phyloP scores from a whole-genome alignment of 176 grass and related monocot genomes.

The Canna indica region DNA sequence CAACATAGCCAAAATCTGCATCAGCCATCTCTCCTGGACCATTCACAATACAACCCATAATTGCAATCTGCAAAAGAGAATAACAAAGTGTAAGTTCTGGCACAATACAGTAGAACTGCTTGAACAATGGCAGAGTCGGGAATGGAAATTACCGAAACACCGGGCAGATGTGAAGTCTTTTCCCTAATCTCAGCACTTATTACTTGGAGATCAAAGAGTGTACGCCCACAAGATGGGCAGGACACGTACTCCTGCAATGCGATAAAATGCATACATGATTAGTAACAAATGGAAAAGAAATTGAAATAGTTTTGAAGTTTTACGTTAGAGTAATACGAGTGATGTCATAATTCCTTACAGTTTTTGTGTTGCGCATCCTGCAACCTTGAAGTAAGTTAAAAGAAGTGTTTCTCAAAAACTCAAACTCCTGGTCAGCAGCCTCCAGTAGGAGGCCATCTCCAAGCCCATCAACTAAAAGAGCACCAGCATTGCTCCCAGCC shows the following conservation, averaged over 20 bases:
- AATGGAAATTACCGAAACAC: conserved; percentile 58
- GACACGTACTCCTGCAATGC: conserved; percentile 74
- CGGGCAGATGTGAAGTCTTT: conserved; percentile 85
- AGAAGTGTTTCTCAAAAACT: conserved; percentile 84
- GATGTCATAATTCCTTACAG: conserved; percentile 34
- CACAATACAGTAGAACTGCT: background rate
- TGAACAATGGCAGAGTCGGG: conserved; percentile 4
- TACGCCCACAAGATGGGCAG: conserved; percentile 85
- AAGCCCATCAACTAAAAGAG: conserved; percentile 92
- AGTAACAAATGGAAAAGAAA: background rate
- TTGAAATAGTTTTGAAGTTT: background rate
- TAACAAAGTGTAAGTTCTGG: background rate
- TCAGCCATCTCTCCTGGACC: conserved; percentile 95
- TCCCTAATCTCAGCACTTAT: conserved; percentile 83
- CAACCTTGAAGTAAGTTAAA: conserved; percentile 97
- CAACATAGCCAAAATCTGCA: conserved; percentile 93
- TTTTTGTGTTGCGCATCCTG: conserved; percentile 99
- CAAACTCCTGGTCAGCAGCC: conserved; percentile 69
- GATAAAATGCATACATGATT: background rate
- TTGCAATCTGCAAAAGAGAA: conserved; percentile 61
- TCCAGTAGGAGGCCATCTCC: conserved; percentile 86
- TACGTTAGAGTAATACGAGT: conserved; percentile 4
- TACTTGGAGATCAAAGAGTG: conserved; percentile 92
- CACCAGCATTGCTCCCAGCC: conserved; percentile 69
- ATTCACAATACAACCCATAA: conserved; percentile 95